Percentiles rank a stretch among this genome's conserved stretches.
Evolutionary conservation across 805 yeast genomes (phyloP).

Genomic region (Saturnispora sanitii): DNA sequence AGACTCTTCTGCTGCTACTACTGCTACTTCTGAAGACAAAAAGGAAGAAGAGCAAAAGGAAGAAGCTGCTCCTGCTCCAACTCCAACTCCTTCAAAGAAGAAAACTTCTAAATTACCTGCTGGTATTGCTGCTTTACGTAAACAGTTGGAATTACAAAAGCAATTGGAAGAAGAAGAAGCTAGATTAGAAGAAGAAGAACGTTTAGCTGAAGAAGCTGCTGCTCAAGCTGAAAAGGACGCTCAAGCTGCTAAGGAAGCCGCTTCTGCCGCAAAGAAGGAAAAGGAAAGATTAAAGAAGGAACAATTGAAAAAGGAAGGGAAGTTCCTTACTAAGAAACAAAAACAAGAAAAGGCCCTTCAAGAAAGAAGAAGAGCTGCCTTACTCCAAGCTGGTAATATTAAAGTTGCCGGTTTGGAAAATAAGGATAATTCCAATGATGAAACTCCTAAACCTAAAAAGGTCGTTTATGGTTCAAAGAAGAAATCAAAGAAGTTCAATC

Average conservation of each 20-base stretch:
- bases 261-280: constrained; percentile 65
- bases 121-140: constrained; percentile 82
- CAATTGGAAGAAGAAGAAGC: constrained; percentile 80
- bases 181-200: constrained; percentile 63
- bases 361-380: constrained; percentile 83
- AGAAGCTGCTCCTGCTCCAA: constrained; percentile 24
- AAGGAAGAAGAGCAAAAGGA: constrained; percentile 32
- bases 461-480: constrained; percentile 67
- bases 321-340: constrained; percentile 86
- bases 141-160: constrained; percentile 80
- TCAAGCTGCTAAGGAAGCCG: constrained; percentile 55
- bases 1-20: constrained; percentile 13
- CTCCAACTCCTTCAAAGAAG: constrained; percentile 31
- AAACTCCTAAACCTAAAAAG: constrained; percentile 29
- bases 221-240: constrained; percentile 44
- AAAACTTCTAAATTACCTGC: constrained; percentile 79
- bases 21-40: constrained; percentile 29
- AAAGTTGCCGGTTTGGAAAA: constrained; percentile 57
- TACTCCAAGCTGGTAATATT: constrained; percentile 65
- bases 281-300: constrained; percentile 80
- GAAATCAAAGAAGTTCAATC: constrained; percentile 31
- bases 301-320: constrained; percentile 93
- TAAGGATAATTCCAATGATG: constrained; percentile 1
- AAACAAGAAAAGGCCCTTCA: constrained; percentile 79
- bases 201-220: constrained; percentile 37